Base-by-base conservation (phyloP, 2,329 filamentous ascomycete genomes). In the Ceratocystis harringtonii region DNA sequence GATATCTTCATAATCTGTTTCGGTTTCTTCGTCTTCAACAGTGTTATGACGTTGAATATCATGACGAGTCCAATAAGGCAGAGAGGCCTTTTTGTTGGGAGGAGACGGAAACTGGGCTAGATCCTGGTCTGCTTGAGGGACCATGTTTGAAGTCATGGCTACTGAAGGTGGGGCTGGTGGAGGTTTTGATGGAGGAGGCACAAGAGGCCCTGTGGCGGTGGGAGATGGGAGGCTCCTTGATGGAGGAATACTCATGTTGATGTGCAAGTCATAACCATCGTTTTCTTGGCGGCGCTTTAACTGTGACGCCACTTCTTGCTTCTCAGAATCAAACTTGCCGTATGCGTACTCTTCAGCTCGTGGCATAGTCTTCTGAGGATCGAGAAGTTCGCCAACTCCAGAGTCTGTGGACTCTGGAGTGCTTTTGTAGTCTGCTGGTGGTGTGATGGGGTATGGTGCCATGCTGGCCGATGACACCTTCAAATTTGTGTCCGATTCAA, bases 1-100 rank as follows among this genome's bases (percentile, higher is more conserved):
- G 44, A 88, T 81, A 68, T 92, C 88, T 67, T 94, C 90, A 70
- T 92, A 94, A 69, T 95, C 91, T 0, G 89, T 92, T 67, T 90
- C 89, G 0, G 86, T 86, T 44, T 84, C 82, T 1, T 82, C 80
- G 12, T 86, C 84, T n/a, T 86, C 83, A 2, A 72, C 25, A 7
- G 58, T 48, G 22, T 65, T 61, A 15, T n/a, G 55, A 19, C 28
- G 28, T 19, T 58, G 28, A 2, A 36, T 25, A 5, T 66, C 61
- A 17, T 57, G 43, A 32, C 22, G 10, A 41, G 10, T 41, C 30
- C 48, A 45, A 8, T 52, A 57, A n/a, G 36, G 36, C 3, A 15
- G 36, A 41, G 62, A 50, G 5, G 87, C 84, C 74, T 95, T 96
- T 67, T 92, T 83, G 55, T 58, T 58, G 62, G 87, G 85, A 1